Evolutionary conservation across 2,329 filamentous ascomycete species (phyloP), one percentile per base, ranked within the genome.

Genomic region (Sphaerulina vaccinii): DNA sequence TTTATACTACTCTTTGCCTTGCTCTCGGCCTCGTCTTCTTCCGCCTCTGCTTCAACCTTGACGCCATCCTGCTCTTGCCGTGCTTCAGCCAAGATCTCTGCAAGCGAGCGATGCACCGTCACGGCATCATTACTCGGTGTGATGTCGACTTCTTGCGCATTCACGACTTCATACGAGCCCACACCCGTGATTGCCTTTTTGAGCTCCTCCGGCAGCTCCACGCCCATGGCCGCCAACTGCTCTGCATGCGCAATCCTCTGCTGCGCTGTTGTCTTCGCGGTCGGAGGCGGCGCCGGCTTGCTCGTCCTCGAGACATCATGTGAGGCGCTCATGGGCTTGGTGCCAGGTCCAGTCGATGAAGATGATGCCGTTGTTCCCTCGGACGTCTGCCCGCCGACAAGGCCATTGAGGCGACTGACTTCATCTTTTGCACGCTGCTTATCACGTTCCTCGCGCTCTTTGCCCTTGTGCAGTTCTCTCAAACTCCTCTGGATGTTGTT

Each of bases 401-500:
- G 74, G 24, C 88, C 87, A 69, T 93, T 93, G 40, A 99, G 75
- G 16, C 93, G 79, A 49, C 90, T 89, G 38, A 97, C 83, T 68
- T 99, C 93, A 58, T 84, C 83, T 65, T 87, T 88, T 1, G 71
- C 92, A 29, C 84, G 80, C 51, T 95, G 87, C 68, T 89, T 87
- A 5, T 96, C 88, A 48, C 87, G 83, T 65, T 88, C 83, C 58
- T 91, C 83, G 49, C 83, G 82, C 64, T 96, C 90, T 69, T 95
- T 87, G 50, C 80, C 82, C 61, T 88, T 87, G 73, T 97, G 91
- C 6, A 99, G 80, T 56, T 95, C 87, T 59, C 91, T 87, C 7
- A 99, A 79, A 61, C 91, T 93, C 47, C 92, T 88, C 73, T 95
- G 95, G 55, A 97, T 82, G 72, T 96, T 92, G 49, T 62, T 62